Evolutionary conservation across 129 eudicot genomes (phyloP), one percentile per base, ranked within the genome.

Genomic region (Flaveria sonorensis): DNA sequence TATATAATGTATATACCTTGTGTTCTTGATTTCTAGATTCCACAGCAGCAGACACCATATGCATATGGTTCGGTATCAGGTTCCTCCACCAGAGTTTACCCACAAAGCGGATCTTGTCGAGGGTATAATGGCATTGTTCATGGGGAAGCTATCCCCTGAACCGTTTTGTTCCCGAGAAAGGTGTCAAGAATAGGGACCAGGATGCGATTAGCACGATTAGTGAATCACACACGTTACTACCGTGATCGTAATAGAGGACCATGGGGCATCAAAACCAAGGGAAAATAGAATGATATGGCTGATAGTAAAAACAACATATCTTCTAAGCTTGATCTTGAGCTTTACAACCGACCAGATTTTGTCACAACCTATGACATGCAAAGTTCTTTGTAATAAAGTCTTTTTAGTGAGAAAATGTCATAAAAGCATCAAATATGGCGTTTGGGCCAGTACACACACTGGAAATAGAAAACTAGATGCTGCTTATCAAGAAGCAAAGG

Each of bases 361-460:
- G 83, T 79, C 7, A 90, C 96, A 1, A 86, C 81, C 32, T 87
- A 90, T 74, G 92, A 87, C 46, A 79, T 60, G 97, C 96, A 0
- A 93, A 85, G 40, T 90, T 93, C 87, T 93, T 93, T 78, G 92
- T 93, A 65, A 90, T 93, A 40, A 93, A 93, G 85, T 93, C 98
- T 43, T 93, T 93, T 93, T 83, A 90, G 96, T 77, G 98, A 84
- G 98, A 93, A 64, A 93, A 93, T 77, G 85, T 93, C 98, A 93
- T 79, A 93, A 85, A 87, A 93, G 98, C 82, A 90, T 93, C 28
- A 93, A 93, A 71, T 93, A 93, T 47, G 55, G 79, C n/a, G 86
- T 88, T 45, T 93, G 98, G 98, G 95, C 98, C 67, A 93, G 98
- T 83, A 93, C 98, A 6, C 85, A n/a, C 97, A 28, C 89, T 87